Base-by-base conservation (phyloP, 202 grass and related monocot genomes). In the Setaria viridis region DNA sequence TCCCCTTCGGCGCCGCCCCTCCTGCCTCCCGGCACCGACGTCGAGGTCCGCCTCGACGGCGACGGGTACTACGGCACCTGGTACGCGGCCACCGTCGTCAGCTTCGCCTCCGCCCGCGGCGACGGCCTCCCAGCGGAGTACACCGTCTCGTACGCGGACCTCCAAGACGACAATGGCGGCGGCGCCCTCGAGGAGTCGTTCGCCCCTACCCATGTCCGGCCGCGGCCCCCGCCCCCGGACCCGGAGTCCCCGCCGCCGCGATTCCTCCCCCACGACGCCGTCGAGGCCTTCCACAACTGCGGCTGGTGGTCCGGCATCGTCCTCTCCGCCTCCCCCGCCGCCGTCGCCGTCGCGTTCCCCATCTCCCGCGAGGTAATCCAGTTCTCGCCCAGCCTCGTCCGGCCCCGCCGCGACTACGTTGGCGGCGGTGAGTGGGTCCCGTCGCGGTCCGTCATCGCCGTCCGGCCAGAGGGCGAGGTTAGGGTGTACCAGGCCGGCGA, bases 271-370 rank as follows among this genome's bases (percentile, higher is more conserved):
- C 58, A 92, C 86, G 89, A 92, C 41, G 55, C 54, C 46, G 94
- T 94, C 11, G 92, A 97, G 88, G 90, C 80, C 11, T 94, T 91
- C 70, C 46, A 88, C 83, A 21, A 33, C 51, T 83, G 81, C 29
- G 88, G 85, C 0, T 95, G 93, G 90, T 92, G 93, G 90, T 57
- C 85, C 11, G 93, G 93, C 15, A 85, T 95, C 30, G 73, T 92
- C 62, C n/a, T 74, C 37, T 12, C 46, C 65, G 19, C 55, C 15
- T 65, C 72, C 10, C 20, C 50, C 42, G n/a, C 21, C 16, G 0
- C 9, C 74, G n/a, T 84, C 21, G 45, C 43, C 10, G 76, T 92
- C 5, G 86, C 76, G 49, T 95, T 95, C 85, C 90, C 90, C 13
- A 41, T 87, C 77, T 78, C 72, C 21, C 80, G 89, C 7, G 87